Evolutionary conservation across 345 rosid genomes (phyloP).

Genomic region (Pistacia vera): DNA sequence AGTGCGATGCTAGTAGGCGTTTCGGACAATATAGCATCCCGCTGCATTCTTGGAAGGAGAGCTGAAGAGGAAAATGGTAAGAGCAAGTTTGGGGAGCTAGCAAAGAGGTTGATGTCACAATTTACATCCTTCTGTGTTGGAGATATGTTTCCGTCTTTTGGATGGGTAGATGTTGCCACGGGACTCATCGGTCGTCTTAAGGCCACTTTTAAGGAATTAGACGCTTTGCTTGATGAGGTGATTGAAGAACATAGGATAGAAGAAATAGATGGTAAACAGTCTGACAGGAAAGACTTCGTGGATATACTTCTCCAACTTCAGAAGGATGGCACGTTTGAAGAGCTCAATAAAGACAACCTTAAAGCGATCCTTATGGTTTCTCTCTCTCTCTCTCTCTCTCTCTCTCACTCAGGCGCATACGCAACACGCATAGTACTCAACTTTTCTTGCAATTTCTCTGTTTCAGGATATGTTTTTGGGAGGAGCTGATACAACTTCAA

Average conservation of each 20-base stretch:
- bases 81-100: slow-evolving; percentile 16
- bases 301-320: slow-evolving; percentile 31
- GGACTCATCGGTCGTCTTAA: slow-evolving; percentile 18
- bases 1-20: slow-evolving; percentile 8
- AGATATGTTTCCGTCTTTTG: slow-evolving; percentile 24
- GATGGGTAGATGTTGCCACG: slow-evolving; percentile 23
- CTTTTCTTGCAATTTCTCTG: background rate
- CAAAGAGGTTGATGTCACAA: background rate
- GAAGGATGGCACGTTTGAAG: slow-evolving; percentile 20
- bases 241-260: slow-evolving; percentile 14
- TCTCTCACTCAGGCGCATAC: background rate
- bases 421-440: too few species aligned
- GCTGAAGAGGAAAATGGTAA: slow-evolving; percentile 20
- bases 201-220: slow-evolving; percentile 15
- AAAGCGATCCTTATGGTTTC: slow-evolving; percentile 37
- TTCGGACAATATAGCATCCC: slow-evolving; percentile 17
- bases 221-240: slow-evolving; percentile 24
- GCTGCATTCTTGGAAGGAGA: slow-evolving; percentile 26
- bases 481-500: slow-evolving; percentile 13
- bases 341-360: slow-evolving; percentile 20
- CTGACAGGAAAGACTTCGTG: slow-evolving; percentile 22
- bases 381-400: background rate
- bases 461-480: slow-evolving; percentile 19
- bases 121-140: slow-evolving; percentile 5
- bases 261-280: background rate